Evolutionary conservation across 2,329 filamentous ascomycete genomes (phyloP).

Genomic region (Fusarium luffae): DNA sequence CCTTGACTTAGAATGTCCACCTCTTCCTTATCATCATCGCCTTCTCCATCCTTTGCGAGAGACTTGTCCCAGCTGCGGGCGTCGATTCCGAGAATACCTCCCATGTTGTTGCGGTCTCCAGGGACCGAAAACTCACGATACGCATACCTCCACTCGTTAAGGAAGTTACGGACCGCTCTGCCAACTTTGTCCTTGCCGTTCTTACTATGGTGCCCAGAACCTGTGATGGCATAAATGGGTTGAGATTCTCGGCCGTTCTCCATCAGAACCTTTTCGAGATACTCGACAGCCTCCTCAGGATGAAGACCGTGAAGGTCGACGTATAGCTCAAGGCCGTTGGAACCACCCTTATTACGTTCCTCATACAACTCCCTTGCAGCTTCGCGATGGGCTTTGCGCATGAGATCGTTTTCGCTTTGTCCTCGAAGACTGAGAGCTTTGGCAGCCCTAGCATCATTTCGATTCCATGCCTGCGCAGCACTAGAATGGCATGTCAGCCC

Average conservation of each 20-base stretch:
- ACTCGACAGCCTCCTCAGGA: constrained; percentile 95
- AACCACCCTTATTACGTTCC: constrained; percentile 81
- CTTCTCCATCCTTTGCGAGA: constrained; percentile 59
- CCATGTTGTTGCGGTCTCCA: constrained; percentile 85
- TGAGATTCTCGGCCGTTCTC: constrained; percentile 79
- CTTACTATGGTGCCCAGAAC: constrained; percentile 96
- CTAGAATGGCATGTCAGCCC: constrained; percentile 56
- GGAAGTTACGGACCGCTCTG: constrained; percentile 88
- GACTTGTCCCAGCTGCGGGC: constrained; percentile 74
- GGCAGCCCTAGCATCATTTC: constrained; percentile 94
- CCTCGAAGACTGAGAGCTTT: constrained; percentile 94
- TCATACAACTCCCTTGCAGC: constrained; percentile 93
- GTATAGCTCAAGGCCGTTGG: constrained; percentile 78
- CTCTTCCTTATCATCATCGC: constrained; percentile 57
- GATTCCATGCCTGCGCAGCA: constrained; percentile 97
- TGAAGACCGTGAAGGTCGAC: constrained; percentile 98
- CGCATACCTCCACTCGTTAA: constrained; percentile 95
- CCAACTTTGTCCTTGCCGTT: constrained; percentile 99
- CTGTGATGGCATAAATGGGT: constrained; percentile 94
- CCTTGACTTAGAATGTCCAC: constrained; percentile 72
- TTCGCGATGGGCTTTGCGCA: constrained; percentile 96
- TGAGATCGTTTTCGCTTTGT: constrained; percentile 95
- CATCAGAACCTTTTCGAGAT: constrained; percentile 86
- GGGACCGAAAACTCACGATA: constrained; percentile 97
- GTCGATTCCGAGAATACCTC: constrained; percentile 78